Conservation (phyloP, 2,329 filamentous ascomycete genomes). For the Fusarium nodosum region DNA sequence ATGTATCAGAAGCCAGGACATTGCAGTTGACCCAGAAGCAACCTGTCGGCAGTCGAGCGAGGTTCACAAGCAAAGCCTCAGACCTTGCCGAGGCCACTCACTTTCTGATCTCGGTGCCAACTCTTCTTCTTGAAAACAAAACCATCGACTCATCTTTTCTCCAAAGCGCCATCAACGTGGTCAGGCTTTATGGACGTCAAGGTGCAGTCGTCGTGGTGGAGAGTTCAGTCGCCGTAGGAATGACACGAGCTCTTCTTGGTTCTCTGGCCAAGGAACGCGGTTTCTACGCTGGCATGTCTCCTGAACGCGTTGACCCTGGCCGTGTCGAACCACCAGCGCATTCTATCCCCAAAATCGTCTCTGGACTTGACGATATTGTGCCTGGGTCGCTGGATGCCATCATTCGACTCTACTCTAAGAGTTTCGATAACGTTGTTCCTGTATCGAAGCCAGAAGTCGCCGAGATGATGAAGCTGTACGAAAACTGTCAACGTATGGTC, state of each 20-base stretch:
- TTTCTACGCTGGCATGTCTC: slow-evolving; percentile 65
- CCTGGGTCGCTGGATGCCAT: slow-evolving; percentile 62
- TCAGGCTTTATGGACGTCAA: slow-evolving; percentile 57
- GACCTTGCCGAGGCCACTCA: slow-evolving; percentile 62
- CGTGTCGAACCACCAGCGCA: slow-evolving; percentile 57
- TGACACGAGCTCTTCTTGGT: slow-evolving; percentile 64
- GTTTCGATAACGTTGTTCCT: slow-evolving; percentile 62
- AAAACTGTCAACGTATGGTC: slow-evolving; percentile 70
- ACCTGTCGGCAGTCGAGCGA: slow-evolving; percentile 48
- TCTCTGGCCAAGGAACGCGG: slow-evolving; percentile 59
- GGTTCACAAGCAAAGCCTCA: slow-evolving; percentile 56
- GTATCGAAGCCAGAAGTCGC: slow-evolving; percentile 68
- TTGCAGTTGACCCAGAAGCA: slow-evolving; percentile 52
- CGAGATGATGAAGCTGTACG: slow-evolving; percentile 71
- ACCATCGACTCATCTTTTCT: slow-evolving; percentile 64
- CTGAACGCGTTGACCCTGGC: slow-evolving; percentile 67
- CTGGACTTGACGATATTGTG: slow-evolving; percentile 63
- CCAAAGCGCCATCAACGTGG: slow-evolving; percentile 58
- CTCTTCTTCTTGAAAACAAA: slow-evolving; percentile 62
- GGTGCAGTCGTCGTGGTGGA: slow-evolving; percentile 66
- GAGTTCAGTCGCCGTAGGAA: slow-evolving; percentile 67
- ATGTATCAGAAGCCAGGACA: slow-evolving; percentile 59
- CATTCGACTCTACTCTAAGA: slow-evolving; percentile 59
- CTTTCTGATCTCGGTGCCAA: slow-evolving; percentile 68
- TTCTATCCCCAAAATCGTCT: slow-evolving; percentile 67